Percentiles rank a stretch among this genome's conserved stretches.
phyloP scores from a whole-genome alignment of 1,284 basidiomycete genomes.

The Rhodotorula sp. region DNA sequence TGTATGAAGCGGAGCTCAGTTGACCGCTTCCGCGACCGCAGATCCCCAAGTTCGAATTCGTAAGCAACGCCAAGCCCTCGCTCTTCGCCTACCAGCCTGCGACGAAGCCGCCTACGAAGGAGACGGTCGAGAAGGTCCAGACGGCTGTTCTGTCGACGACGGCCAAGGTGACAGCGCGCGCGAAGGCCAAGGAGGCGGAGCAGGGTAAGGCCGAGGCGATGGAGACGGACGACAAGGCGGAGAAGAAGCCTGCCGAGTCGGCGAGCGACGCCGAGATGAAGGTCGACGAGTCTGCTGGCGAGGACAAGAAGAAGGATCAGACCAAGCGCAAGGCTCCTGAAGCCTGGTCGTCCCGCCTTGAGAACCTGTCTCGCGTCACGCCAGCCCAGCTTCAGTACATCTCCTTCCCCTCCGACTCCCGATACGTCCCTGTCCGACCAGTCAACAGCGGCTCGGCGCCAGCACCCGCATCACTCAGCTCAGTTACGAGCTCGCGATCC shows the following conservation, averaged over 20 bases:
- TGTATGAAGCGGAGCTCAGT: background rate
- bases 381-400: slow-evolving; percentile 84
- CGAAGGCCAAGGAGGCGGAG: slow-evolving; percentile 73
- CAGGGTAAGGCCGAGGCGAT: slow-evolving; percentile 50
- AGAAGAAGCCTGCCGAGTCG: slow-evolving; percentile 45
- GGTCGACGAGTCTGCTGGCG: slow-evolving; percentile 52
- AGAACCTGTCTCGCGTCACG: slow-evolving; percentile 90
- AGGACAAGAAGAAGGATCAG: slow-evolving; percentile 34
- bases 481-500: background rate
- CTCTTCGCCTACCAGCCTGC: slow-evolving; percentile 83
- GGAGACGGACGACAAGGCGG: background rate
- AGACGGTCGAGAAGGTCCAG: slow-evolving; percentile 81
- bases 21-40: slow-evolving; percentile 45
- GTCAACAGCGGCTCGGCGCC: slow-evolving; percentile 51
- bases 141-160: slow-evolving; percentile 93
- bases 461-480: background rate
- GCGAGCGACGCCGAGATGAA: slow-evolving; percentile 54
- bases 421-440: slow-evolving; percentile 87
- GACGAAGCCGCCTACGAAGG: slow-evolving; percentile 83
- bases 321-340: slow-evolving; percentile 59
- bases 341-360: slow-evolving; percentile 69
- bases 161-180: slow-evolving; percentile 85
- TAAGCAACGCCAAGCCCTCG: slow-evolving; percentile 75
- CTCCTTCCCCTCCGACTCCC: slow-evolving; percentile 70
- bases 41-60: slow-evolving; percentile 86